A percentile compares a stretch with the other conserved stretches of the same genome.
Conservation (phyloP, 306 rosid species). For the Prunus salicina region DNA sequence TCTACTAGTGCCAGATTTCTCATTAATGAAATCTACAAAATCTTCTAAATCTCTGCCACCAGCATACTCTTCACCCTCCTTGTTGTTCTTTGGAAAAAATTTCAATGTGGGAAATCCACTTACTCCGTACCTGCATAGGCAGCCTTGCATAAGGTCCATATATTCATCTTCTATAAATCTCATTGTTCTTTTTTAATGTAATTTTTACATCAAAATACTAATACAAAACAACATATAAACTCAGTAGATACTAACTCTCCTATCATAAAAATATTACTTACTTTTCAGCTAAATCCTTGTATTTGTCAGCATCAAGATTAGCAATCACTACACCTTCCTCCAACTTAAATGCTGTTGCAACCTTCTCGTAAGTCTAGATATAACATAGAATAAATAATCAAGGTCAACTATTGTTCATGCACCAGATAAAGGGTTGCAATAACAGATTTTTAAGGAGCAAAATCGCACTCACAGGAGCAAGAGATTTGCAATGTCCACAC, state of each 20-base stretch:
- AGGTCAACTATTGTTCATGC: slow-evolving; percentile 9
- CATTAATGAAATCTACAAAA: slow-evolving; percentile 73
- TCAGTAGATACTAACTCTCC: not conserved
- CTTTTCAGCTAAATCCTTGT: slow-evolving; percentile 78
- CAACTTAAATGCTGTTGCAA: slow-evolving; percentile 68
- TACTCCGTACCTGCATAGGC: slow-evolving; percentile 63
- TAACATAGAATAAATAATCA: slow-evolving; percentile 20
- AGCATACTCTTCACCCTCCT: slow-evolving; percentile 73
- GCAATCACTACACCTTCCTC: slow-evolving; percentile 77
- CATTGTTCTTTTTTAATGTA: not conserved
- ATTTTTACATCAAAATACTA: not conserved
- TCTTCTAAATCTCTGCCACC: slow-evolving; percentile 78
- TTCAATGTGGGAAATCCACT: slow-evolving; percentile 74
- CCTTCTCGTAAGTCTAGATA: slow-evolving; percentile 73
- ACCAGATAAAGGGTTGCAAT: slow-evolving; percentile 14
- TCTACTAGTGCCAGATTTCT: slow-evolving; percentile 70
- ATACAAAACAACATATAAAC: slow-evolving; percentile 8
- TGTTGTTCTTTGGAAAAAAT: slow-evolving; percentile 76
- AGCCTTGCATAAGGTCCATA: slow-evolving; percentile 22
- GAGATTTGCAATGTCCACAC: slow-evolving; percentile 96
- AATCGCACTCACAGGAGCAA: slow-evolving; percentile 74
- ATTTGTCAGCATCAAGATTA: slow-evolving; percentile 67
- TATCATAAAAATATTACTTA: slow-evolving; percentile 29
- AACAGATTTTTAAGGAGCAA: slow-evolving; percentile 12
- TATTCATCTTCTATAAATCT: not conserved